Evolutionary conservation across 1,284 basidiomycete genomes (phyloP), one percentile per base, ranked within the genome.

Genomic region (Ganoderma sinense): DNA sequence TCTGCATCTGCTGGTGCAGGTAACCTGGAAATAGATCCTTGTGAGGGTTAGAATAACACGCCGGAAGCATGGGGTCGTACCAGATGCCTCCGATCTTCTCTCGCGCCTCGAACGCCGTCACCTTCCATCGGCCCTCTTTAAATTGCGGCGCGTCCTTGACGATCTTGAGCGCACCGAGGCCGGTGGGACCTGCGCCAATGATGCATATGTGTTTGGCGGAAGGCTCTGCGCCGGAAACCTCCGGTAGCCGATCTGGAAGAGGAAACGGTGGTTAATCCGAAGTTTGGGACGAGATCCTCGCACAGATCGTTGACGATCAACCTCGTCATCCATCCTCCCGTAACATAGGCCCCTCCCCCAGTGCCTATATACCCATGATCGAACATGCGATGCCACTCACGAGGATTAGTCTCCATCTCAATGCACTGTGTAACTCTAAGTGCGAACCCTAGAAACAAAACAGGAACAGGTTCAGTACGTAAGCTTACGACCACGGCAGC

Each of bases 71-170:
- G 16, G 3, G 7, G 26, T 74, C 85, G 65, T 75, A 92, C 93
- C 94, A 95, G 68, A 94, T 80, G 1, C 93, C 93, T 16, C 94
- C 93, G 13, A 93, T 81, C 62, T 87, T 84, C 33, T 89, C 82
- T 65, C 91, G 84, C 18, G 88, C 82, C 76, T 95, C 93, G 69
- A 88, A 93, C 0, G 83, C 87, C 2, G 82, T 80, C 1, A 88
- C 78, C 18, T 79, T 80, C 92, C 93, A 94, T 26, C 81, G 71
- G 0, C 89, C 89, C 29, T 80, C 75, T 75, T 86, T 86, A 79
- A 84, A 87, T 69, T 91, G 84, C 0, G 82, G 81, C 1, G 88
- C 83, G 60, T 93, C 89, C 26, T 87, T 81, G 69, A 94, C 78
- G 40, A 87, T 81, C 75, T 92, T 91, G 40, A 94, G 82, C 10